Base-by-base conservation (phyloP, 2,329 filamentous ascomycete species). In the Sclerotiophoma versabilis region DNA sequence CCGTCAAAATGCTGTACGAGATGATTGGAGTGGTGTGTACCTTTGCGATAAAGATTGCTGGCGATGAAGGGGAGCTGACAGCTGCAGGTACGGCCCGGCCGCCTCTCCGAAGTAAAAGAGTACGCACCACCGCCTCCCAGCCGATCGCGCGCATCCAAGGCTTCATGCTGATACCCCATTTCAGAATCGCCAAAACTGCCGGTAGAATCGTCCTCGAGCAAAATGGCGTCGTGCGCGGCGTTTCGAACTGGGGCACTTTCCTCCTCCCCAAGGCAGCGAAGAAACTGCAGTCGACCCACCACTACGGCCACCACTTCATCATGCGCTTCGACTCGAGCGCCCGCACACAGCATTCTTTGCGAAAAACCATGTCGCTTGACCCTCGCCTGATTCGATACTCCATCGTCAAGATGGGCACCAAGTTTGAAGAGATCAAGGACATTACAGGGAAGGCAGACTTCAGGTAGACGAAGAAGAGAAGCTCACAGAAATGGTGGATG, bases 161-260 rank as follows among this genome's bases (percentile, higher is more conserved):
- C 15, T 34, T 80, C 64, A 49, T 58, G 51, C 59, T 58, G 39
- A 54, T 36, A 26, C 4, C 1, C 2, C 17, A 3, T 11, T 37
- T 29, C 68, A 96, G 92, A 83, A 96, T 98, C 78, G 92, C 92
- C 75, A 87, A 89, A 70, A 91, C 91, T 49, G 86, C 92, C 62
- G 93, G 93, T 67, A 86, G 88, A 65, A 84, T 93, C 61, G 84
- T 99, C 73, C 89, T 99, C 69, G 84, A 85, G 66, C 85, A 88
- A 63, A 89, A 90, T 75, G 95, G 95, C 76, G 93, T 97, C 51
- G 87, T 99, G 72, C 92, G 95, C 67, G 92, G 92, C 73, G 84
- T 96, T 72, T 88, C 88, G 65, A 99, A 99, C 83, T 99, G 95
- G 95, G 95, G 95, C 73, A 84, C 90, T 65, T 97, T 95, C 79